These are phyloP conservation scores for Agrocybe pediades DNA, from an alignment of 768 basidiomycete species.

Conservation along the genomic window DNA sequence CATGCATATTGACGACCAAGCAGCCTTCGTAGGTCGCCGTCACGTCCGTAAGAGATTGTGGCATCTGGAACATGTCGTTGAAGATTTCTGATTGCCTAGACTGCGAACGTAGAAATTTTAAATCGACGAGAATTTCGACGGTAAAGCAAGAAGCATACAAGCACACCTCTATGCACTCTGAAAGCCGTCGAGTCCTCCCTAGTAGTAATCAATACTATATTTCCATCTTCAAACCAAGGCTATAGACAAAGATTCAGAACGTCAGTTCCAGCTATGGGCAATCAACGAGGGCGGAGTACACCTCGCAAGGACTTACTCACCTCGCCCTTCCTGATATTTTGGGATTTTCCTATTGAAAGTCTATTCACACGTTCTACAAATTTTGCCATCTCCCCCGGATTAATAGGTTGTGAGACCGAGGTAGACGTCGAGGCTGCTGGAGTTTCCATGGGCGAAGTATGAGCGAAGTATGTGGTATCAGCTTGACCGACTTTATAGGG, in stretches of 20 bases:
- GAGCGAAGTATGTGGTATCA: not conserved
- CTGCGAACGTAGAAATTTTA: slow-evolving; percentile 20
- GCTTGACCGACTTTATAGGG: too few relatives aligned
- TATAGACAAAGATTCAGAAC: slow-evolving; percentile 15
- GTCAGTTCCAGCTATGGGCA: too few relatives aligned
- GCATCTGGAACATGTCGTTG: slow-evolving; percentile 54
- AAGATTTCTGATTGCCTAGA: slow-evolving; percentile 60
- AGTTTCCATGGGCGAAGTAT: not conserved
- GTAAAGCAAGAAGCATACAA: slow-evolving; percentile 25
- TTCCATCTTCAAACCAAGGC: slow-evolving; percentile 66
- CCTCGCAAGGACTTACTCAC: not conserved
- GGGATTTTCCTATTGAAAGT: too few relatives aligned
- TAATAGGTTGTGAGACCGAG: too few relatives aligned
- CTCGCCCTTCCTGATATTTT: too few relatives aligned
- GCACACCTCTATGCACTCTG: slow-evolving; percentile 53
- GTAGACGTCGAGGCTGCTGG: not conserved
- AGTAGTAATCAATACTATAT: slow-evolving; percentile 51
- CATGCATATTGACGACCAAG: slow-evolving; percentile 55
- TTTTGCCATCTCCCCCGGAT: too few relatives aligned
- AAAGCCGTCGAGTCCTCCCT: slow-evolving; percentile 45
- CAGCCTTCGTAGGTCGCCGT: slow-evolving; percentile 45
- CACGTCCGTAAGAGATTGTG: slow-evolving; percentile 33
- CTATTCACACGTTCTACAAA: too few relatives aligned
- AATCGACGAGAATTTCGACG: not conserved
- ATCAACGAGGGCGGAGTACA: not conserved